Evolutionary conservation across 768 basidiomycete species (phyloP), one percentile per base, ranked within the genome.

Genomic region (Tephrocybe sp.): DNA sequence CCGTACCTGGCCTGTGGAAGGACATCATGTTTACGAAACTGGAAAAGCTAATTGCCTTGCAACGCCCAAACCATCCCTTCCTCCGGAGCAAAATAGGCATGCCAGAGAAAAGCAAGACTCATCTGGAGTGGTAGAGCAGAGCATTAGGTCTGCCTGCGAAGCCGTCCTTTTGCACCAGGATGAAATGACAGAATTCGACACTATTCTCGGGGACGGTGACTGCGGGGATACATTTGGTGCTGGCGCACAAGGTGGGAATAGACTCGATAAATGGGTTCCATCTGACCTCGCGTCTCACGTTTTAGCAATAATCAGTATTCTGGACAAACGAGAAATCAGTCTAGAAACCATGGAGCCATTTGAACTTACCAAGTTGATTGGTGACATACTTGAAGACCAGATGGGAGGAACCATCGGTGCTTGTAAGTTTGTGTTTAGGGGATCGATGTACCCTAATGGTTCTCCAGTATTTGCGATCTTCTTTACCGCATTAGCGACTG

Each of bases 151-250:
- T 2, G 78, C 79, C 1, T 75, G 75, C 52, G 20, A 66, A 42
- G 60, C 65, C 1, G 71, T 84, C 22, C 68, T 84, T 14, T 57
- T 53, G 4, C 72, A 74, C 6, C 77, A 81, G 55, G 64, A 67
- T 3, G 77, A 80, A 11, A 67, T 86, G 57, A 85, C 84, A 3
- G 65, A 70, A 31, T 82, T 73, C 59, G 85, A 85, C 61, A 82
- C 80, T 8, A 67, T 84, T 22, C 71, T 79, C 7, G 83, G 84
- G 22, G 83, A 85, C 62, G 84, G 83, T 5, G 82, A 85, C 60
- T 83, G 82, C 41, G 82, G 84, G 8, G 66, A 76, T 34, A 84
- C 82, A 6, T 79, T 84, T 52, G 70, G 76, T 8, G 66, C 74
- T 3, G 83, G 83, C 9, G 72, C 73, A 6, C 63, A 52, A 65